These are phyloP conservation scores for Chalciporus sphaerocephalus DNA, from an alignment of 768 basidiomycete genomes.

Conservation along the genomic window DNA sequence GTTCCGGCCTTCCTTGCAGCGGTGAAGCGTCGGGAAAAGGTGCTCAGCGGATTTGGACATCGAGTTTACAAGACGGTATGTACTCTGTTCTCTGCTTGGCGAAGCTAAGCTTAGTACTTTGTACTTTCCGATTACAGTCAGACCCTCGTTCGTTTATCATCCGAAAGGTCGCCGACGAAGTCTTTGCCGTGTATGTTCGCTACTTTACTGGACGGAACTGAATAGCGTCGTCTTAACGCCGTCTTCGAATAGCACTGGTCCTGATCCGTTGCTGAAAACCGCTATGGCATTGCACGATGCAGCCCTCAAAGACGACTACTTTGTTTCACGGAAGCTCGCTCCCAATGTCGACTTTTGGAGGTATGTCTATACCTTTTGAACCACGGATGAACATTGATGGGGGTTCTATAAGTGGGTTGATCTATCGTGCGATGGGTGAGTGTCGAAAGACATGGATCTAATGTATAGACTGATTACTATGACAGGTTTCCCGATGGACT, in stretches of 20 bases:
- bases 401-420: slow-evolving; percentile 50
- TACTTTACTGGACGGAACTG: background rate
- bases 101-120: background rate
- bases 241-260: slow-evolving; percentile 58
- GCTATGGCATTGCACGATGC: slow-evolving; percentile 86
- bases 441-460: slow-evolving; percentile 1
- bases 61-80: slow-evolving; percentile 73
- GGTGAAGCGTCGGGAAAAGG: slow-evolving; percentile 84
- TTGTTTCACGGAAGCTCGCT: slow-evolving; percentile 71
- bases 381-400: background rate
- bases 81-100: background rate
- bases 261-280: slow-evolving; percentile 79
- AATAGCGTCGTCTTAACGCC: background rate
- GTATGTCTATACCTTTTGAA: slow-evolving; percentile 5
- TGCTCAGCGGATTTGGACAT: slow-evolving; percentile 88
- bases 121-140: slow-evolving; percentile 43
- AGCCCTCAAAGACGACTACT: slow-evolving; percentile 89
- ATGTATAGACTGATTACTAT: background rate
- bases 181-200: slow-evolving; percentile 72
- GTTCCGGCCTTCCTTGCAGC: slow-evolving; percentile 82
- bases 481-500: slow-evolving; percentile 88
- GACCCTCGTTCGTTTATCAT: slow-evolving; percentile 91
- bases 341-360: slow-evolving; percentile 94
- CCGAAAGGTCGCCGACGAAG: slow-evolving; percentile 84
- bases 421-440: slow-evolving; percentile 89